phyloP scores from a whole-genome alignment of 345 rosid species.

The Euphorbia peplus region DNA sequence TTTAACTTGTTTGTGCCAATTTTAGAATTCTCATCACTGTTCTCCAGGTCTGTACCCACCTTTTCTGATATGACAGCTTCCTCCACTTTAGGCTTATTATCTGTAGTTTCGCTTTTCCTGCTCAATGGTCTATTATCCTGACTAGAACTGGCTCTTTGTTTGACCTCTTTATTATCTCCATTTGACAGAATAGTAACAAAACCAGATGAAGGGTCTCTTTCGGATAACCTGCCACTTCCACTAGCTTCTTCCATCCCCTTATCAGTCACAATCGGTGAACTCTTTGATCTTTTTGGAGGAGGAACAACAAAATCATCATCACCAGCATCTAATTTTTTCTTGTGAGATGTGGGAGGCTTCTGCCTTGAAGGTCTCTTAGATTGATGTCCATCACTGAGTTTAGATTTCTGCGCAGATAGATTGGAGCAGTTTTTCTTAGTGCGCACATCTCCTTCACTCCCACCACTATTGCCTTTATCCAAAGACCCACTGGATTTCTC shows the following conservation, averaged over 20 bases:
- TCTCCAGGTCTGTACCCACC: constrained; percentile 5
- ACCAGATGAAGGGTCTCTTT: constrained; percentile 28
- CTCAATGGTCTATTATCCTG: constrained; percentile 24
- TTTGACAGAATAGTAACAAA: constrained; percentile 20
- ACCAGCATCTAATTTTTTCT: constrained; percentile 29
- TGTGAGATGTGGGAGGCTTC: constrained; percentile 36
- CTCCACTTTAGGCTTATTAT: constrained; percentile 27
- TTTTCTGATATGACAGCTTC: constrained; percentile 13
- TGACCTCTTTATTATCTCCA: constrained; percentile 16
- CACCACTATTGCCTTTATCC: constrained; percentile 33
- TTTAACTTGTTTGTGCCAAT: constrained; percentile 12
- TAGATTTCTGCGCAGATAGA: constrained; percentile 21
- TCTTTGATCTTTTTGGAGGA: constrained; percentile 33
- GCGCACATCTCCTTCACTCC: constrained; percentile 23
- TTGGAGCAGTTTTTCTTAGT: constrained; percentile 24
- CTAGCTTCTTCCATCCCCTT: constrained; percentile 22
- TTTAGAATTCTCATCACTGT: constrained; percentile 20
- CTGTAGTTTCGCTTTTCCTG: constrained; percentile 25
- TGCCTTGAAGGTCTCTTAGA: constrained; percentile 51
- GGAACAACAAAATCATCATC: constrained; percentile 28
- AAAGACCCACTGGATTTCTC: constrained; percentile 37
- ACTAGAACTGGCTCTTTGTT: constrained; percentile 26
- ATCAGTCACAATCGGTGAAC: constrained; percentile 14
- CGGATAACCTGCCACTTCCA: constrained; percentile 18
- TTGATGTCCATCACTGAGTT: constrained; percentile 18